phyloP scores from a whole-genome alignment of 2,329 filamentous ascomycete species.

The Apiospora hydei region DNA sequence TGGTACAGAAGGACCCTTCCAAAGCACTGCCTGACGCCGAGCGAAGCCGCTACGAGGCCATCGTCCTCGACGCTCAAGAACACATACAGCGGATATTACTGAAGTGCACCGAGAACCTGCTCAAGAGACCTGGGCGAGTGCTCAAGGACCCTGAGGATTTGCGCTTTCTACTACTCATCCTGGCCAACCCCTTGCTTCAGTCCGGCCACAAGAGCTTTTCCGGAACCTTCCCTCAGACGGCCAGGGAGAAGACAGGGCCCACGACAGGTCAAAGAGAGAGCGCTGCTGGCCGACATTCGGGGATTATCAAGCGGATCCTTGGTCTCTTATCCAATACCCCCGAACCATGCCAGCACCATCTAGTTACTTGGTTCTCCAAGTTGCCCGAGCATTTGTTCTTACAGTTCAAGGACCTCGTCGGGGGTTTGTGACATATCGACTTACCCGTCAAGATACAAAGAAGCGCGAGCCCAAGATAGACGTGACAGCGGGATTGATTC shows the following conservation, averaged over 20 bases:
- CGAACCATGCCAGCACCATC: constrained; percentile 75
- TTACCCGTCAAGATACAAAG: constrained; percentile 75
- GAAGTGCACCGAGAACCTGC: constrained; percentile 78
- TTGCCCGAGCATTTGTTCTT: constrained; percentile 73
- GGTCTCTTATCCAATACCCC: constrained; percentile 81
- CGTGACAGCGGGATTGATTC: constrained; percentile 72
- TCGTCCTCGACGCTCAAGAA: constrained; percentile 65
- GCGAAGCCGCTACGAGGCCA: constrained; percentile 54
- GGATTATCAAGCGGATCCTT: constrained; percentile 83
- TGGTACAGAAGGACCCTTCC: constrained; percentile 48
- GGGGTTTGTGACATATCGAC: constrained; percentile 83
- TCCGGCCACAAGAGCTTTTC: constrained; percentile 40
- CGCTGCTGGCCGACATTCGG: constrained; percentile 74
- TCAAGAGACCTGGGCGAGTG: constrained; percentile 79
- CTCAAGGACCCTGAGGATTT: constrained; percentile 73
- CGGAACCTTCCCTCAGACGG: constrained; percentile 27
- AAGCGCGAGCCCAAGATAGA: constrained; percentile 67
- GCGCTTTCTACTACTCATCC: constrained; percentile 78
- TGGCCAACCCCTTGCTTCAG: constrained; percentile 80
- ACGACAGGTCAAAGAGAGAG: constrained; percentile 34
- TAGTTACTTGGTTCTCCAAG: constrained; percentile 80
- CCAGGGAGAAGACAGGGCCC: constrained; percentile 6
- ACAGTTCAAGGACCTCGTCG: constrained; percentile 76
- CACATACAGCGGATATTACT: constrained; percentile 75
- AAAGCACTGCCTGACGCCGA: constrained; percentile 44